Evolutionary conservation across 1,284 basidiomycete species (phyloP).

Genomic region (Marasmius sp.): DNA sequence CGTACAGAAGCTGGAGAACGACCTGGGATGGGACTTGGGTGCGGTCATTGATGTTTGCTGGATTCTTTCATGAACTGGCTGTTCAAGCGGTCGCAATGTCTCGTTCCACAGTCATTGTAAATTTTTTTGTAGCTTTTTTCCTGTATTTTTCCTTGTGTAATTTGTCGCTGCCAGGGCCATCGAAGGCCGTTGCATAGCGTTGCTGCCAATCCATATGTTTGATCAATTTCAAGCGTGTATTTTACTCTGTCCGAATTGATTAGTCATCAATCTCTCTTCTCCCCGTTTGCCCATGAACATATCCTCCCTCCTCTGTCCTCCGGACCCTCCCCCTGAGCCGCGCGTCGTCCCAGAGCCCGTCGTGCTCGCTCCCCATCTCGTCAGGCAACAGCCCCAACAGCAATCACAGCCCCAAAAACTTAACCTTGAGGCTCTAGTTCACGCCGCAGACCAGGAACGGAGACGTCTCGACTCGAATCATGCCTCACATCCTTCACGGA

Average conservation of each 20-base stretch:
- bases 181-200: not conserved
- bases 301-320: constrained; percentile 65
- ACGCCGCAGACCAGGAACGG: constrained; percentile 54
- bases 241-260: constrained; percentile 6
- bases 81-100: constrained; percentile 82
- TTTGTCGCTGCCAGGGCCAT: not conserved
- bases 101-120: constrained; percentile 63
- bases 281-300: constrained; percentile 60
- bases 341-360: constrained; percentile 30
- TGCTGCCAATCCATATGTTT: constrained; percentile 4
- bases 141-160: constrained; percentile 6
- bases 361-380: constrained; percentile 38
- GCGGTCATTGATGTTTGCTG: constrained; percentile 57
- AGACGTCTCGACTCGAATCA: constrained; percentile 31
- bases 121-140: not conserved
- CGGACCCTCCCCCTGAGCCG: constrained; percentile 31
- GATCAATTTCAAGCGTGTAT: constrained; percentile 8
- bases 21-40: constrained; percentile 79
- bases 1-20: constrained; percentile 78
- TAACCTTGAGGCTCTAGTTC: constrained; percentile 55
- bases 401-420: constrained; percentile 23
- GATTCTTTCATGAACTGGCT: constrained; percentile 62
- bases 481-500: not conserved
- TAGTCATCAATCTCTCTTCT: constrained; percentile 36
- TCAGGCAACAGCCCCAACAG: constrained; percentile 17